A percentile compares a stretch with the other conserved stretches of the same genome.
Evolutionary conservation across 805 yeast genomes (phyloP).

Genomic region (Nakazawaea peltata): DNA sequence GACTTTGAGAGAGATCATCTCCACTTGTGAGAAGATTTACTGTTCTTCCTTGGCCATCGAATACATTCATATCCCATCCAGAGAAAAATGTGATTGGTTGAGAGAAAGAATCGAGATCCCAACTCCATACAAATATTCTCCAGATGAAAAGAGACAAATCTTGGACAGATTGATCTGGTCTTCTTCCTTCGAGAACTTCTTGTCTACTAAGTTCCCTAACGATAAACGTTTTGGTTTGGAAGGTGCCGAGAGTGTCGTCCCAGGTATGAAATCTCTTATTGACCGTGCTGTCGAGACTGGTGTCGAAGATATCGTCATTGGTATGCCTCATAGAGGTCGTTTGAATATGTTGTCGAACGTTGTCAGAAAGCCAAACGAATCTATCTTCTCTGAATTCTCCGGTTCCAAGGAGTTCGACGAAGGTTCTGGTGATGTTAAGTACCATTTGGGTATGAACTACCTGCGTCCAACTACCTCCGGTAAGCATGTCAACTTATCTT

Average conservation of each 20-base stretch:
- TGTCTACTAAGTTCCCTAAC: conserved; percentile 93
- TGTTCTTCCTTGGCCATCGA: conserved; percentile 89
- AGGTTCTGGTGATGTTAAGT: conserved; percentile 98
- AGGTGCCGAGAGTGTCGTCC: conserved; percentile 95
- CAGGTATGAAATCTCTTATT: conserved; percentile 93
- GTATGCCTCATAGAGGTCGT: conserved; percentile 99
- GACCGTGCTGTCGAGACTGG: conserved; percentile 91
- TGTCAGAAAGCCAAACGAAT: conserved; percentile 97
- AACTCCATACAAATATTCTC: conserved; percentile 68
- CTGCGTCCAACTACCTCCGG: conserved; percentile 99
- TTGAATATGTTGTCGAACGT: conserved; percentile 95
- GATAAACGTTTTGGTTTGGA: conserved; percentile 98
- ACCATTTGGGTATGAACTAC: conserved; percentile 99
- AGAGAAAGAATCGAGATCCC: conserved; percentile 96
- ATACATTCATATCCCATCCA: conserved; percentile 93
- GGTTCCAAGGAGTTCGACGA: conserved; percentile 89
- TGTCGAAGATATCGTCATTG: conserved; percentile 91
- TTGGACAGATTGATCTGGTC: conserved; percentile 97
- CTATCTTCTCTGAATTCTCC: conserved; percentile 91
- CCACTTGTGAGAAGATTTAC: conserved; percentile 73
- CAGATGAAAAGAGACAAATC: conserved; percentile 92
- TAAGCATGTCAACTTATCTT: conserved; percentile 86
- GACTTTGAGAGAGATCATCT: conserved; percentile 73
- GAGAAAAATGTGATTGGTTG: conserved; percentile 96
- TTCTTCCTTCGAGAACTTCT: conserved; percentile 84